Evolutionary conservation across 176 grass and related monocot species (phyloP).

Genomic region (Neostapfia colusana): DNA sequence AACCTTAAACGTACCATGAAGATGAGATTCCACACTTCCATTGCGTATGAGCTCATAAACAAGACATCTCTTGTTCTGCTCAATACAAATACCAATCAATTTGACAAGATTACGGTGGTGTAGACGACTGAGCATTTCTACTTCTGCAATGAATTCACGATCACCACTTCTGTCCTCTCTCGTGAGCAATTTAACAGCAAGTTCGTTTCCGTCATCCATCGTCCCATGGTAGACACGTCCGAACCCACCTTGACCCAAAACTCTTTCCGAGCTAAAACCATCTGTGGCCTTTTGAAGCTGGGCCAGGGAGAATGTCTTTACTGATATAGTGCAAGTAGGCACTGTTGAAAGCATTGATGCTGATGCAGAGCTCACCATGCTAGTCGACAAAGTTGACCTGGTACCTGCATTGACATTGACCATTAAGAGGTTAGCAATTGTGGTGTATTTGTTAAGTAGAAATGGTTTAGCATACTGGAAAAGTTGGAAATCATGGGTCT

Average conservation of each 20-base stretch:
- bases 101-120: conserved; percentile 97
- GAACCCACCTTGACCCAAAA: conserved; percentile 92
- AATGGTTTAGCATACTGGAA: conserved; percentile 5
- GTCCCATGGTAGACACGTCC: conserved; percentile 81
- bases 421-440: conserved; percentile 36
- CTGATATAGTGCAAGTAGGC: conserved; percentile 64
- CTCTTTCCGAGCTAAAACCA: conserved; percentile 64
- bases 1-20: conserved; percentile 67
- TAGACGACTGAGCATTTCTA: conserved; percentile 90
- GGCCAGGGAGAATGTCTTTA: conserved; percentile 69
- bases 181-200: conserved; percentile 95
- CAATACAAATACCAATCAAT: conserved; percentile 92
- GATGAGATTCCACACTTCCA: conserved; percentile 96
- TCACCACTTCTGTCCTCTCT: conserved; percentile 75
- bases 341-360: conserved; percentile 66
- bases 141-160: conserved; percentile 88
- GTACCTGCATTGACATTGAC: conserved; percentile 52
- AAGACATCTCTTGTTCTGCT: conserved; percentile 75
- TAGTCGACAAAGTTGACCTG: conserved; percentile 69
- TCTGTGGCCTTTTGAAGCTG: conserved; percentile 87
- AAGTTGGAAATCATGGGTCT: not conserved
- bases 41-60: conserved; percentile 92
- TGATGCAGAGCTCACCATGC: conserved; percentile 63
- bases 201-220: conserved; percentile 65
- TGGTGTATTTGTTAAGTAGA: not conserved